Conservation (phyloP, 768 basidiomycete species). For the Trametes maxima region DNA sequence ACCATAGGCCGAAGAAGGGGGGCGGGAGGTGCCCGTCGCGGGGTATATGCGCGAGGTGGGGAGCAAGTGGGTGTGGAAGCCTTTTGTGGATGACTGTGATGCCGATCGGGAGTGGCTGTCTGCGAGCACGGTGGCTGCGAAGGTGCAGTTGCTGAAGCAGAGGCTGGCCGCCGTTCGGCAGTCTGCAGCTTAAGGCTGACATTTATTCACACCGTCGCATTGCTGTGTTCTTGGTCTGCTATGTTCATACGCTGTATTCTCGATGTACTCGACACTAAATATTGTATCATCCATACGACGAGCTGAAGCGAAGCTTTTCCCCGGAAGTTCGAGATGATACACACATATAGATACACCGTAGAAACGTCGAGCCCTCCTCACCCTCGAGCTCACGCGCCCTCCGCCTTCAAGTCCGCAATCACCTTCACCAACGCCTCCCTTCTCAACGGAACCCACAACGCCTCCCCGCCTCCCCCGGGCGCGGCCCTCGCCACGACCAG, state of each 20-base stretch:
- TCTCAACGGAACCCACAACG: slow-evolving; percentile 86
- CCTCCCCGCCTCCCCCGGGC: slow-evolving; percentile 52
- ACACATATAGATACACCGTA: not conserved
- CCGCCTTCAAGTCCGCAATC: slow-evolving; percentile 26
- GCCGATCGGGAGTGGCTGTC: not conserved
- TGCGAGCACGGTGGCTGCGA: not conserved
- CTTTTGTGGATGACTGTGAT: not conserved
- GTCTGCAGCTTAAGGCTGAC: no score
- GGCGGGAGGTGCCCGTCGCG: not conserved
- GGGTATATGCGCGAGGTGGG: not conserved
- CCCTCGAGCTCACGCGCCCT: slow-evolving; percentile 13
- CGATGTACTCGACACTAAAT: no score
- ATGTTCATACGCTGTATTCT: no score
- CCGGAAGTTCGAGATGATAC: not conserved
- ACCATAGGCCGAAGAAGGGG: not conserved
- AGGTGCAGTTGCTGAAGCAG: not conserved
- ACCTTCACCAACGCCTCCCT: slow-evolving; percentile 51
- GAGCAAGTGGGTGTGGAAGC: not conserved
- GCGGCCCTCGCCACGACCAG: slow-evolving; percentile 57
- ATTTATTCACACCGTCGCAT: no score
- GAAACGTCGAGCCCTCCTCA: not conserved
- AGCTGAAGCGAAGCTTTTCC: no score
- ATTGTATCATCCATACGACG: no score
- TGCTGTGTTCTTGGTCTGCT: no score
- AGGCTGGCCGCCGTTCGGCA: not conserved